Base-by-base conservation (phyloP, 139 green algal genomes). In the Chlamydomonas incerta region DNA sequence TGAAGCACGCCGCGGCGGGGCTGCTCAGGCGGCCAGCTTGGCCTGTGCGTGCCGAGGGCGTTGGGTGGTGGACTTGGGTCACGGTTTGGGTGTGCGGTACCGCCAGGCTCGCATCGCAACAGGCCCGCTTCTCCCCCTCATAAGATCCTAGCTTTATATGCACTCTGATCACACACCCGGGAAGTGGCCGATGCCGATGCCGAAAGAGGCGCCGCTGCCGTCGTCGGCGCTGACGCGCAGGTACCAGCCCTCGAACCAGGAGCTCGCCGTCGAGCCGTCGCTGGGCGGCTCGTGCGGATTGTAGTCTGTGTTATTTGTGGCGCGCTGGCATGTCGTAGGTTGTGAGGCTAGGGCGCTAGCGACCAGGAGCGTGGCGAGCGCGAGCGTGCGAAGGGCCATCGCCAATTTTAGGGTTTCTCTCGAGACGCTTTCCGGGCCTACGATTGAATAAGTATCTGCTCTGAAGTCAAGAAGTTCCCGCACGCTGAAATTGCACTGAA, bases 231-330 rank as follows among this genome's bases (percentile, higher is more conserved):
- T 70, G 8, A 81, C 74, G 3, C 74, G 74, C 3, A 28, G 28
- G 34, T 81, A 81, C 57, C 57, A 81, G 57, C 74, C 74, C 57
- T 81, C 74, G 28, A 81, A 81, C 74, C 73, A 80, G n/a, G n/a
- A n/a, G 15, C 47, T 15, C 11, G 13, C 35, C 6, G 41, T 5
- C 4, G 72, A 34, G 9, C 17, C n/a, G 3, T 1, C 18, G 14
- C n/a, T 5, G 6, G 72, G 50, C 10, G n/a, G 72, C 15, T 29
- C 0, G 50, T 80, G 72, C 11, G 72, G 72, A 29, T 80, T 80
- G 72, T 50, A 80, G 35, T 65, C 72, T 6, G 4, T 31, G n/a
- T 80, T 80, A 4, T 13, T 65, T 5, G 41, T 50, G 41, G 41
- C 41, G 41, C 41, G 41, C 41, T 50, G 6, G 41, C 41, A 50